These are phyloP conservation scores for Stemphylium lycopersici DNA, from an alignment of 2,329 filamentous ascomycete species.

Conservation along the genomic window DNA sequence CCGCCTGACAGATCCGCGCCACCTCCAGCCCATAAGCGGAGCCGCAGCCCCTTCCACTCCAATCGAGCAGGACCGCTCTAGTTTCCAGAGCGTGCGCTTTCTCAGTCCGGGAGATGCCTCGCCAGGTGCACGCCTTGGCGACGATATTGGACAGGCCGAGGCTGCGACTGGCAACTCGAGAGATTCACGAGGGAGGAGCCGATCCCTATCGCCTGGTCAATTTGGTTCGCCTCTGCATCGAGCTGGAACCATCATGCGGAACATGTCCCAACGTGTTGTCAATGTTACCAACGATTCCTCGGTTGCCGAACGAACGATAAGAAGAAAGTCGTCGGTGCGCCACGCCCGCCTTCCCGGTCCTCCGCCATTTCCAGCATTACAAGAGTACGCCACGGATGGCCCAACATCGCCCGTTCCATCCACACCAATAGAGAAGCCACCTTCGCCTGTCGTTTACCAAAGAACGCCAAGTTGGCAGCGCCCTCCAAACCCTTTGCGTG, in stretches of 20 bases:
- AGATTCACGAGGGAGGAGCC: slow-evolving; percentile 53
- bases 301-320: slow-evolving; percentile 73
- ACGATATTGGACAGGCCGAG: slow-evolving; percentile 67
- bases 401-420: slow-evolving; percentile 38
- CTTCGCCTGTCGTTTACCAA: slow-evolving; percentile 35
- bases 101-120: slow-evolving; percentile 51
- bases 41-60: slow-evolving; percentile 50
- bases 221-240: slow-evolving; percentile 56
- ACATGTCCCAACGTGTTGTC: slow-evolving; percentile 96
- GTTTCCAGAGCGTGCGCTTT: slow-evolving; percentile 62
- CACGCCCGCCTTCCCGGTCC: slow-evolving; percentile 60
- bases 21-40: slow-evolving; percentile 64
- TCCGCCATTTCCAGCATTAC: slow-evolving; percentile 59
- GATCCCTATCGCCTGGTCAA: slow-evolving; percentile 54
- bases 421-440: slow-evolving; percentile 47
- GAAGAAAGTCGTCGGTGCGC: slow-evolving; percentile 65
- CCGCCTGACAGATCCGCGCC: slow-evolving; percentile 62
- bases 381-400: slow-evolving; percentile 55
- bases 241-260: slow-evolving; percentile 60
- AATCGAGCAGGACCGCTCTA: slow-evolving; percentile 53
- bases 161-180: slow-evolving; percentile 43
- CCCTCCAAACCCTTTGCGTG: slow-evolving; percentile 76
- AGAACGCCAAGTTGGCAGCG: slow-evolving; percentile 47
- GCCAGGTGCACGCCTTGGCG: slow-evolving; percentile 60
- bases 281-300: slow-evolving; percentile 95